Base-by-base conservation (phyloP, 1,284 basidiomycete species). In the Cerrena zonata region DNA sequence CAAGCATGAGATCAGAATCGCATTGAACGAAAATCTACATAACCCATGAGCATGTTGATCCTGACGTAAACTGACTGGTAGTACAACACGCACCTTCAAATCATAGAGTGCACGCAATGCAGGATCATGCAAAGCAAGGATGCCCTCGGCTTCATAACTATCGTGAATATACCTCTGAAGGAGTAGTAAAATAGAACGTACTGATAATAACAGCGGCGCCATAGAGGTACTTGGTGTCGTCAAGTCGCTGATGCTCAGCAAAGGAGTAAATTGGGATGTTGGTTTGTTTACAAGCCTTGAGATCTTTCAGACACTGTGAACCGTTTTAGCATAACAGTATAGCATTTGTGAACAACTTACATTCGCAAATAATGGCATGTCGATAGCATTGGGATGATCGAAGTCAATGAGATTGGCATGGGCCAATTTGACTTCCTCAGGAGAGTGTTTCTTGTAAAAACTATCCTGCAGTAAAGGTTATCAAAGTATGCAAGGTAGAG, bases 201-300 rank as follows among this genome's bases (percentile, higher is more conserved):
- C 90, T 81, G 55, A 98, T 94, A 60, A 98, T 89, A 44, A 98
- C 89, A n/a, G 88, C 84, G 3, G 94, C 93, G 1, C 95, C 95
- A 66, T 98, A 99, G 1, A 98, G 74, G 68, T 98, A 96, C 62
- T 91, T 89, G 27, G 80, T 89, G 63, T 95, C 91, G 2, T 82
- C 75, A 50, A 90, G 69, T 30, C 95, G 79, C 64, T 97, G 93
- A 69, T 99, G 95, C 57, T 91, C 78, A 18, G 81, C 77, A 66
- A 99, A 99, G 1, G 92, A 95, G 68, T 99, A 99, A 7, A 95
- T 82, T 0, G 95, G 94, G 50, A 97, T 92, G 61, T 89, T 88
- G 0, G 84, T 80, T 65, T 90, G 89, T 56, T 71, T 81, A 61
- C 91, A 89, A 4, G 81, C 74, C 67, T 94, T 96, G 53, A 98